Base-by-base conservation (phyloP, 192 early-diverging fungal species). In the Coemansia sp. region DNA sequence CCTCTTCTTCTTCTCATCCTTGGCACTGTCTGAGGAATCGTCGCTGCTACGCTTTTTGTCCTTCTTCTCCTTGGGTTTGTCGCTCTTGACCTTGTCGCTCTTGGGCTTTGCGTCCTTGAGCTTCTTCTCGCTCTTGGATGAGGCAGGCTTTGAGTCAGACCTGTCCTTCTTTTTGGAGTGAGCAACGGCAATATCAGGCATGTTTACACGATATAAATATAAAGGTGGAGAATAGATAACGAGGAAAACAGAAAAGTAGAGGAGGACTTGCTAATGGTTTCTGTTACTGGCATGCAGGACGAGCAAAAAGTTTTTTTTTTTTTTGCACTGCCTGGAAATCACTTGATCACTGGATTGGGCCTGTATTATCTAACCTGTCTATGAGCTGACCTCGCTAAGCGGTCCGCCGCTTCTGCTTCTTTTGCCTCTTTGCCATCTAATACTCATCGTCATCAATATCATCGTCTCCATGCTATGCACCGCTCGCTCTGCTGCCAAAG, bases 31-130 rank as follows among this genome's bases (percentile, higher is more conserved):
- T 9, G 70, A 60, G 29, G 70, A n/a, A 51, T 72, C 71, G 38
- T 75, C 76, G 57, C 22, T 71, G 54, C 70, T 36, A 40, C 76
- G 77, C 70, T 85, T 72, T 66, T 70, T 73, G 60, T 41, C 73
- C 61, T 61, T 72, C 54, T 76, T 72, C 22, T 76, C 66, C 31
- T 73, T 67, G 47, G 47, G 47, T 63, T 71, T 71, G 11, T 66
- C 43, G 36, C 66, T 46, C 51, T 66, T 70, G 27, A 65, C 47
- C 65, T 63, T 71, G 27, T 71, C 62, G 61, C 78, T 85, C 73
- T 78, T 79, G 41, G 33, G 59, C 52, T 68, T 72, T 59, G 12
- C 55, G 31, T 34, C 55, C 66, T 73, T 80, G 33, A 80, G 60
- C 70, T 80, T 79, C 42, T 68, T 63, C 51, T 76, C 49, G 68